Percentiles rank a stretch among this genome's conserved stretches.
phyloP scores from a whole-genome alignment of 495 filamentous ascomycete genomes.

The Letharia columbiana region DNA sequence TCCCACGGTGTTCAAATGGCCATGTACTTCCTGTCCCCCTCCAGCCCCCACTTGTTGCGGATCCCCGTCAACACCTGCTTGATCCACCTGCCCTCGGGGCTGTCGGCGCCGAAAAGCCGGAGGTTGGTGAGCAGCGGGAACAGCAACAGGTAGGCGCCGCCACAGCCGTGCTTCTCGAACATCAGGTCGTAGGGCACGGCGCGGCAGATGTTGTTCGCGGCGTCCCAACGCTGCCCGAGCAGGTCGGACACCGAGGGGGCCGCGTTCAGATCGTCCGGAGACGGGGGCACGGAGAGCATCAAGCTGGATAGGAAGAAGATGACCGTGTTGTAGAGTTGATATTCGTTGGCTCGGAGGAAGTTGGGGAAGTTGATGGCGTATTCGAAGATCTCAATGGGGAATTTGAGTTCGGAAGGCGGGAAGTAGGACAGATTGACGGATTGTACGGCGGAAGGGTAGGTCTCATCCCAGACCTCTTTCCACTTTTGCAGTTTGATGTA shows the following conservation, averaged over 20 bases:
- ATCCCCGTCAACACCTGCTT: constrained; percentile 7
- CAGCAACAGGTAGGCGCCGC: constrained; percentile 10
- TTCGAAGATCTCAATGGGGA: constrained; percentile 7
- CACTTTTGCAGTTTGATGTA: constrained; percentile 3
- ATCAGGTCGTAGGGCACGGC: constrained; percentile 13
- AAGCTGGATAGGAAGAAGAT: constrained; percentile 8
- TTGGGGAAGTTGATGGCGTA: constrained; percentile 6
- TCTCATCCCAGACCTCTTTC: constrained; percentile 6
- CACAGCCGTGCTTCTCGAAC: constrained; percentile 15
- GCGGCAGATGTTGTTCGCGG: constrained; percentile 13
- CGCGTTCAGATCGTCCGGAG: neutral
- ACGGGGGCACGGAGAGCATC: neutral
- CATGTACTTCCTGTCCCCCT: constrained; percentile 2
- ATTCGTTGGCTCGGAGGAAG: constrained; percentile 5
- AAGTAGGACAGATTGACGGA: neutral
- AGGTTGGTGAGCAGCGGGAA: constrained; percentile 10
- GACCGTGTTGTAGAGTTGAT: constrained; percentile 11
- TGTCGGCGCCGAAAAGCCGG: neutral
- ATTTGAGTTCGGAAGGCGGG: neutral
- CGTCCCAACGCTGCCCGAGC: neutral
- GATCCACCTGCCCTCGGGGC: constrained; percentile 10
- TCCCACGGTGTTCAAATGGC: neutral
- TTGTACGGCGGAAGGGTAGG: neutral
- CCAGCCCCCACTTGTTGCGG: constrained; percentile 6
- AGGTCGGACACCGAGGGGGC: neutral